These are phyloP conservation scores for Globisporangium paddicum DNA, from an alignment of 352 stramenopile species.

Conservation along the genomic window DNA sequence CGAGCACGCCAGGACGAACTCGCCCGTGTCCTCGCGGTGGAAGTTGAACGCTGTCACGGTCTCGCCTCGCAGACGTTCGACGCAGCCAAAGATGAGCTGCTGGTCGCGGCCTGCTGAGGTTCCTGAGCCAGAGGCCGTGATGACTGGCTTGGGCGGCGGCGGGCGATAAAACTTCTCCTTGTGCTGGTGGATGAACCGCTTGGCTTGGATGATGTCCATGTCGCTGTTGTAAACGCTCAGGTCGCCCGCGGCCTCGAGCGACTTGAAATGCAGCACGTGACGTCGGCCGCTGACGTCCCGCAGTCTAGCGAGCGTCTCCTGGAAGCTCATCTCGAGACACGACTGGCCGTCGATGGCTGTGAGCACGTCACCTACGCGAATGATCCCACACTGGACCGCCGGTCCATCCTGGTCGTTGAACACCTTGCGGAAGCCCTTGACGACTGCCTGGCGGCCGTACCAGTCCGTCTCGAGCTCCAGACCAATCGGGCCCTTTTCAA, in stretches of 20 bases:
- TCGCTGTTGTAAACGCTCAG: conserved; percentile 62
- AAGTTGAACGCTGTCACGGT: conserved; percentile 86
- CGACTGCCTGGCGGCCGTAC: conserved; percentile 66
- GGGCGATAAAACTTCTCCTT: conserved; percentile 71
- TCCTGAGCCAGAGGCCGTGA: not conserved
- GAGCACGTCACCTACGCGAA: conserved; percentile 66
- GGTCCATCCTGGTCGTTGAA: conserved; percentile 39
- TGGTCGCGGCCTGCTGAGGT: conserved; percentile 6
- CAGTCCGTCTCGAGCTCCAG: conserved; percentile 71
- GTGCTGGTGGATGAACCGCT: conserved; percentile 75
- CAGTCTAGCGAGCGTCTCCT: conserved; percentile 45
- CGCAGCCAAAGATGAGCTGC: conserved; percentile 54
- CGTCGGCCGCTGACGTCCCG: conserved; percentile 30
- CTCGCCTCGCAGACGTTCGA: conserved; percentile 65
- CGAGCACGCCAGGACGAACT: conserved; percentile 70
- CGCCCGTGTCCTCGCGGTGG: conserved; percentile 73
- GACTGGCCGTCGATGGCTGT: conserved; percentile 67
- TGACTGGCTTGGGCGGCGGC: not conserved
- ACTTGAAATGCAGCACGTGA: conserved; percentile 75
- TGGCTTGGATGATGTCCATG: conserved; percentile 55
- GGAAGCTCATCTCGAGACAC: conserved; percentile 66
- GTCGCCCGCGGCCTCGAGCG: conserved; percentile 55
- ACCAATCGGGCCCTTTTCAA: conserved; percentile 54
- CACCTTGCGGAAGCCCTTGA: conserved; percentile 61
- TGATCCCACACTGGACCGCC: conserved; percentile 52